A percentile compares a stretch with the other conserved stretches of the same genome.
phyloP scores from a whole-genome alignment of 306 rosid species.

The Abrus pulchellus region DNA sequence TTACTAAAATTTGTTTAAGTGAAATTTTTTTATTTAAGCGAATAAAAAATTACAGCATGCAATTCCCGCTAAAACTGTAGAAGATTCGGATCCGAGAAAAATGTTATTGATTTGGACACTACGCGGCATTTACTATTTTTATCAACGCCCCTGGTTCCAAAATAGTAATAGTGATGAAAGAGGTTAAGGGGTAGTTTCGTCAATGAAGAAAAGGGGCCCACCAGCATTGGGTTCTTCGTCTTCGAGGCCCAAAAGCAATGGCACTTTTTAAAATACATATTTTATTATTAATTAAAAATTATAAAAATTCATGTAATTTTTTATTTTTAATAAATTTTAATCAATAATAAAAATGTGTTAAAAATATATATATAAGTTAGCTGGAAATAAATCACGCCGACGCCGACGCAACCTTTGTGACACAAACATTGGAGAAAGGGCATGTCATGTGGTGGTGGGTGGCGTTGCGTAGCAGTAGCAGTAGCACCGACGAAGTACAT shows the following conservation, averaged over 20 bases:
- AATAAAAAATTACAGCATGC: no score
- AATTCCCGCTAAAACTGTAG: no score
- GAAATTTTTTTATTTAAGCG: no score
- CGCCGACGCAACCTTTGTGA: not conserved
- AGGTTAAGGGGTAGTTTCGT: conserved; percentile 12
- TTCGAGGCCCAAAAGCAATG: not conserved
- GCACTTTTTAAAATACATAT: no score
- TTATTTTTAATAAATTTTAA: no score
- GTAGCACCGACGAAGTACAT: conserved; percentile 10
- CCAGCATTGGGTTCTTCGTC: not conserved
- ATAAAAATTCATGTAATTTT: no score
- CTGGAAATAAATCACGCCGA: not conserved
- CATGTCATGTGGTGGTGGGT: not conserved
- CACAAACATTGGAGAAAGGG: not conserved
- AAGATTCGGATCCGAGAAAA: no score
- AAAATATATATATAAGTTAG: no score
- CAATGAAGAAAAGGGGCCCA: not conserved
- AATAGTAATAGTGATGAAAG: not conserved
- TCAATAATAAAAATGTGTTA: no score
- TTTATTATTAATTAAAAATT: no score
- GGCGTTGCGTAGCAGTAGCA: not conserved
- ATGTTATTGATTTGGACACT: no score
- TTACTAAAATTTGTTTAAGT: no score
- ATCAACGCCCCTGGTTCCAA: not conserved
- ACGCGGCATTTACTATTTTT: not conserved